Evolutionary conservation across 805 yeast species (phyloP).

Genomic region (Candida methanosorbosa): DNA sequence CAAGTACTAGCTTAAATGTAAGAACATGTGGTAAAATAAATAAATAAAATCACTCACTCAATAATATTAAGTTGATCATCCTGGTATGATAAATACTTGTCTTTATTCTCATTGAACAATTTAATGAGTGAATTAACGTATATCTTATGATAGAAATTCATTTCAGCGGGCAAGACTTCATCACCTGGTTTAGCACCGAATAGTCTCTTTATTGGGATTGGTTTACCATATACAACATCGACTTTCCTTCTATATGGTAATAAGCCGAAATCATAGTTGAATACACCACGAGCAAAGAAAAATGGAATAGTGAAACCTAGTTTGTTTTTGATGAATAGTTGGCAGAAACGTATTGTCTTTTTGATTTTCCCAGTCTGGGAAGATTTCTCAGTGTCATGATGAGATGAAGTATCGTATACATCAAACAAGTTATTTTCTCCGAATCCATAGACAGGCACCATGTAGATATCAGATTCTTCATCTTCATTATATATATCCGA

Average conservation of each 20-base stretch:
- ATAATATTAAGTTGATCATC: not conserved
- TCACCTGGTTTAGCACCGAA: conserved; percentile 6
- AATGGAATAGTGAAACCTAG: conserved; percentile 86
- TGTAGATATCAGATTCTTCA: conserved; percentile 48
- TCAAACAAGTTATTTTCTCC: conserved; percentile 70
- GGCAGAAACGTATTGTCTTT: conserved; percentile 27
- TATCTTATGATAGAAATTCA: conserved; percentile 63
- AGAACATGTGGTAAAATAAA: too few species aligned
- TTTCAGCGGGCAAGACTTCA: conserved; percentile 30
- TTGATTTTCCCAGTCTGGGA: not conserved
- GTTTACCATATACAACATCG: conserved; percentile 64
- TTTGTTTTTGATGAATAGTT: conserved; percentile 59
- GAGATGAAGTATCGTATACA: conserved; percentile 23
- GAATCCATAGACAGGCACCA: conserved; percentile 87
- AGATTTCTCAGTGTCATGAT: not conserved
- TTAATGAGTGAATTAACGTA: conserved; percentile 58
- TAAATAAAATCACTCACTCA: not conserved
- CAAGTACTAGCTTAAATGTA: too few species aligned
- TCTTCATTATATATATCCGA: not conserved
- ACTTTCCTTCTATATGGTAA: conserved; percentile 80
- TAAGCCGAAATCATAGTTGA: conserved; percentile 87
- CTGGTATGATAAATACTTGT: conserved; percentile 29
- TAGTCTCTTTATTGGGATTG: conserved; percentile 31
- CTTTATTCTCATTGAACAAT: conserved; percentile 61
- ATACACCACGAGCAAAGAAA: conserved; percentile 85